Percentiles rank a stretch among this genome's conserved stretches.
Conservation (phyloP, 116 monocot genomes). For the Zostera marina region DNA sequence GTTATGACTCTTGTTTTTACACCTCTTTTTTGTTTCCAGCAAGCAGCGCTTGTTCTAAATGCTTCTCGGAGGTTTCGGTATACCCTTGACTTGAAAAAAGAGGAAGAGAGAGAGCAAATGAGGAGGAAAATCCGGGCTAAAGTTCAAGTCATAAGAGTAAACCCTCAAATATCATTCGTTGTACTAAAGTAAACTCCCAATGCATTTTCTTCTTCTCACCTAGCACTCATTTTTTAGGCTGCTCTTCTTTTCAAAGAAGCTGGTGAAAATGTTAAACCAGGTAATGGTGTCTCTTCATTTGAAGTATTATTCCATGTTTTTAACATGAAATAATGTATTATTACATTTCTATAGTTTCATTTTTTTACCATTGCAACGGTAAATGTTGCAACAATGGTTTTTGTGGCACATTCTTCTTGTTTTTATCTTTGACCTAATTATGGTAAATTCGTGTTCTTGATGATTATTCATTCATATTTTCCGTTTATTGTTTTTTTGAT, state of each 20-base stretch:
- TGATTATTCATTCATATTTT: no score
- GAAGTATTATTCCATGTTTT: background rate
- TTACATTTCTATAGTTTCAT: no score
- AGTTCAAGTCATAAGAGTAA: slow-evolving; percentile 96
- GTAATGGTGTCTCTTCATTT: slow-evolving; percentile 11
- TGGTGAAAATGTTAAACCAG: slow-evolving; percentile 48
- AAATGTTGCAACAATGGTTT: no score
- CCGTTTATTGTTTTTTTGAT: no score
- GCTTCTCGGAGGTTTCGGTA: slow-evolving; percentile 96
- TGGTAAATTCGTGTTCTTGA: no score
- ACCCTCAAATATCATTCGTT: background rate
- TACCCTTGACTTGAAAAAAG: slow-evolving; percentile 82
- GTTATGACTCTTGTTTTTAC: background rate
- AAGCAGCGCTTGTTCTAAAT: slow-evolving; percentile 97
- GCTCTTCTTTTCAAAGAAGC: slow-evolving; percentile 91
- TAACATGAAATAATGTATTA: no score
- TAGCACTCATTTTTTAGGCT: slow-evolving; percentile 32
- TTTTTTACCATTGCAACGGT: no score
- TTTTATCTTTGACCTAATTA: no score
- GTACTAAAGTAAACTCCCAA: background rate
- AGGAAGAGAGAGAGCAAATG: slow-evolving; percentile 74
- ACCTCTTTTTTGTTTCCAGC: slow-evolving; percentile 33
- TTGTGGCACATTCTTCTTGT: no score
- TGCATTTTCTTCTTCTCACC: slow-evolving; percentile 1
- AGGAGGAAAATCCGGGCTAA: slow-evolving; percentile 84